phyloP scores from a whole-genome alignment of 192 early-diverging fungal genomes.

The Coemansia sp. region DNA sequence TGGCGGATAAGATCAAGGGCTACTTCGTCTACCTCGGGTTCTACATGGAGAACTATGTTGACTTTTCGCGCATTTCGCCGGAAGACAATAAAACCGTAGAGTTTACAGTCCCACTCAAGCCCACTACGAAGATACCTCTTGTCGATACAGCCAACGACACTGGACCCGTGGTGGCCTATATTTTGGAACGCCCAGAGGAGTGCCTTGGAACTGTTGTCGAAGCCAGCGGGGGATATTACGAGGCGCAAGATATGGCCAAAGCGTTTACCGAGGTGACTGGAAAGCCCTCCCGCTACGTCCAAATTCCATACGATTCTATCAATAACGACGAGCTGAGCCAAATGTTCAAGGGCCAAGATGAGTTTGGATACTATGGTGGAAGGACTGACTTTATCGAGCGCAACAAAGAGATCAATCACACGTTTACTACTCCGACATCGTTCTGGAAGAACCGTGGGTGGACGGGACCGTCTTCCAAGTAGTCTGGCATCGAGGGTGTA shows the following conservation, averaged over 20 bases:
- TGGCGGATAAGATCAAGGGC: conserved; percentile 16
- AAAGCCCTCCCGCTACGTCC: conserved; percentile 26
- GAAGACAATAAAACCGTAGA: conserved; percentile 38
- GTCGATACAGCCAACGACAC: conserved; percentile 34
- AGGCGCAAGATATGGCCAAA: conserved; percentile 32
- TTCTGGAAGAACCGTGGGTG: conserved; percentile 39
- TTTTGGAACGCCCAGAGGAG: conserved; percentile 32
- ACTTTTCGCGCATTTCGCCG: conserved; percentile 26
- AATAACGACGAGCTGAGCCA: conserved; percentile 12
- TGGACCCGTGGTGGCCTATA: conserved; percentile 31
- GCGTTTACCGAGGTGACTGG: conserved; percentile 42
- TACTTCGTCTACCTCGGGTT: conserved; percentile 22
- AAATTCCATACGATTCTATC: conserved; percentile 18
- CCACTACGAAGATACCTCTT: conserved; percentile 25
- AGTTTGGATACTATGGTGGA: conserved; percentile 29
- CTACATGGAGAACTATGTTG: conserved; percentile 42
- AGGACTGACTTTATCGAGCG: conserved; percentile 31
- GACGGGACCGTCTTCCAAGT: conserved; percentile 53
- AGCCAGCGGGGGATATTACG: conserved; percentile 32
- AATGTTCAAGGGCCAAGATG: conserved; percentile 28
- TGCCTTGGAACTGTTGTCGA: conserved; percentile 12
- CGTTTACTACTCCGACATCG: conserved; percentile 21
- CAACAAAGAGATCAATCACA: conserved; percentile 19
- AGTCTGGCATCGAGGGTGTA: conserved; percentile 46
- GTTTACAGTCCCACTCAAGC: conserved; percentile 24